Conservation (phyloP, 1,284 basidiomycete species). For the Pseudozyma sp. region DNA sequence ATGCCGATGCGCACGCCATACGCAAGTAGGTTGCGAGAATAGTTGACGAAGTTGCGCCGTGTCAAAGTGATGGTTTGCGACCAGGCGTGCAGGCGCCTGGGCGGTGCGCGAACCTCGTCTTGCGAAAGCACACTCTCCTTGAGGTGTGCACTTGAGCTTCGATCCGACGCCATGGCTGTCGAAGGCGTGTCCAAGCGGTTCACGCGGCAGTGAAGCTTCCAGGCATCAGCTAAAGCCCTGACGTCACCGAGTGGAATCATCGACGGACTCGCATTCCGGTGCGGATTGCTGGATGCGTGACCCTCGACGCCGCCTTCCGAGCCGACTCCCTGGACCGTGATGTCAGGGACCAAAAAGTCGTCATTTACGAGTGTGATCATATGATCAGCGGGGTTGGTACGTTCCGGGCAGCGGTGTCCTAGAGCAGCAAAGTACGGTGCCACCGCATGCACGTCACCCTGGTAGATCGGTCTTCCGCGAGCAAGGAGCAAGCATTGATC, state of each 20-base stretch:
- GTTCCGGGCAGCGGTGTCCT: slow-evolving; percentile 42
- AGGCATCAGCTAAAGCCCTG: slow-evolving; percentile 21
- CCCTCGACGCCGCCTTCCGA: not conserved
- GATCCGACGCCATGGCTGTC: not conserved
- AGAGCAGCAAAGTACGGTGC: slow-evolving; percentile 52
- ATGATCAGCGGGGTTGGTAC: slow-evolving; percentile 67
- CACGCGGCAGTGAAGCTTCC: slow-evolving; percentile 3
- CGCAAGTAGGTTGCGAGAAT: slow-evolving; percentile 73
- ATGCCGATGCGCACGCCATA: slow-evolving; percentile 76
- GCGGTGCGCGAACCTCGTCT: no score
- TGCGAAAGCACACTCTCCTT: no score
- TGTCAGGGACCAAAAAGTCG: slow-evolving; percentile 64
- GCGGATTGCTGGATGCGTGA: no score
- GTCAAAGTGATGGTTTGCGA: slow-evolving; percentile 27
- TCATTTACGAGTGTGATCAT: slow-evolving; percentile 64
- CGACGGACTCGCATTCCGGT: no score
- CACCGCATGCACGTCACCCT: slow-evolving; percentile 39
- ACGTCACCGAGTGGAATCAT: slow-evolving; percentile 18
- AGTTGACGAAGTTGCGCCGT: slow-evolving; percentile 51
- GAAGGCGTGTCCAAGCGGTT: not conserved
- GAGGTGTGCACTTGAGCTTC: not conserved
- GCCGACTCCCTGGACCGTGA: no score
- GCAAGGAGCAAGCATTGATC: slow-evolving; percentile 64
- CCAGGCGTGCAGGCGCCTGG: not conserved
- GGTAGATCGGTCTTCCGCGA: slow-evolving; percentile 58